phyloP scores from a whole-genome alignment of 495 filamentous ascomycete genomes.

The Xylaria castorea region DNA sequence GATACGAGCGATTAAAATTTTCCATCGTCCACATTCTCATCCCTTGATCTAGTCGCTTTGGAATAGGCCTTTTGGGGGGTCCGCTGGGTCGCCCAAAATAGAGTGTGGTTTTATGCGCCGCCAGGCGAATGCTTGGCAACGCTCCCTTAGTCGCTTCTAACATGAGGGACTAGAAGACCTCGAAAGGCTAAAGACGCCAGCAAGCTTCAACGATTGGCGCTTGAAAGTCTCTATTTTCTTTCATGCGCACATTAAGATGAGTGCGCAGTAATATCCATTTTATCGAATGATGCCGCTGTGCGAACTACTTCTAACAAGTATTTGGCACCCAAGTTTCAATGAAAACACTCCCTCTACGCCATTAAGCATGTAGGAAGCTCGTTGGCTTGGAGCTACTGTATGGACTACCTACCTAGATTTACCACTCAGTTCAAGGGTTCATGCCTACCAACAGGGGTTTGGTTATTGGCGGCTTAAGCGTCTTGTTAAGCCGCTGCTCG shows the following conservation, averaged over 20 bases:
- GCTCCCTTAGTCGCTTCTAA: neutral
- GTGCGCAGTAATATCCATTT: neutral
- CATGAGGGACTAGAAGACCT: neutral
- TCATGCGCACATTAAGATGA: neutral
- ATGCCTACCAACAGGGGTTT: neutral
- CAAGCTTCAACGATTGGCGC: neutral
- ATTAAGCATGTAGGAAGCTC: slow-evolving; percentile 9
- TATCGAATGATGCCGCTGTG: neutral
- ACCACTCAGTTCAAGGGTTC: neutral
- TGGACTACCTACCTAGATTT: neutral
- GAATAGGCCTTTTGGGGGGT: neutral
- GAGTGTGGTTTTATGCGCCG: neutral
- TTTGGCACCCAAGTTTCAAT: neutral
- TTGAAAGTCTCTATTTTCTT: neutral
- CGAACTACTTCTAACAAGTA: neutral
- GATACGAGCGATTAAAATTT: slow-evolving; percentile 30
- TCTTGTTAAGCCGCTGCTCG: slow-evolving; percentile 8
- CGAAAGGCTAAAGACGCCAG: neutral
- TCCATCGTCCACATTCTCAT: slow-evolving; percentile 3
- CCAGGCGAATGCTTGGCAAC: slow-evolving; percentile 1
- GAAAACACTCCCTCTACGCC: slow-evolving; percentile 2
- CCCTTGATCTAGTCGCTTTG: neutral
- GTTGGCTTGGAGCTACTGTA: neutral
- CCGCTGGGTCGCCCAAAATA: neutral
- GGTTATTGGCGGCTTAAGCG: slow-evolving; percentile 11